Conservation (phyloP, 208 protist genomes). For the Leishmania lainsoni region DNA sequence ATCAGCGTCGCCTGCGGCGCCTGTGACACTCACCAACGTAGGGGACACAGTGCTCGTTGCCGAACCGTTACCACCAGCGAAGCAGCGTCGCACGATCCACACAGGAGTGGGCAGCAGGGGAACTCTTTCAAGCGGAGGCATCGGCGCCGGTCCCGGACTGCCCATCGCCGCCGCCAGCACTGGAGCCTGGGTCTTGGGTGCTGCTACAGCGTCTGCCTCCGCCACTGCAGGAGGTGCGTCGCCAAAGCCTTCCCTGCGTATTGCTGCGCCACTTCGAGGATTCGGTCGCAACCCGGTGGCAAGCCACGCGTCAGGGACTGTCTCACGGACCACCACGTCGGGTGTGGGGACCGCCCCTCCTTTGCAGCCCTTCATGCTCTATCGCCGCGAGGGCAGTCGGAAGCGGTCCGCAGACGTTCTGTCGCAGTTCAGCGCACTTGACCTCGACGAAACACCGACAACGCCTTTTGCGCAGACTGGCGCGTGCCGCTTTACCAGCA, state of each 20-base stretch:
- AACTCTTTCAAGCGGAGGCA: not conserved
- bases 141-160: not conserved
- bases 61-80: slow-evolving; percentile 41
- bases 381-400: slow-evolving; percentile 42
- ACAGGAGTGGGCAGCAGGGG: not conserved
- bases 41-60: slow-evolving; percentile 18
- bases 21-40: slow-evolving; percentile 28
- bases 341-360: not conserved
- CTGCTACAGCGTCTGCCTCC: not conserved
- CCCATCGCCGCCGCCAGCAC: not conserved
- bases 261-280: not conserved
- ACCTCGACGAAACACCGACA: slow-evolving; percentile 56
- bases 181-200: not conserved
- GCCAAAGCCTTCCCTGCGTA: slow-evolving; percentile 6
- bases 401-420: slow-evolving; percentile 66
- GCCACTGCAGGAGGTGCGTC: slow-evolving; percentile 1
- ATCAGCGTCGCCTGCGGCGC: not conserved
- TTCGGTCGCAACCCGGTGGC: not conserved
- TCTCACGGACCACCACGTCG: not conserved
- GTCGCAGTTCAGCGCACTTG: slow-evolving; percentile 74
- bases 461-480: slow-evolving; percentile 25
- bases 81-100: slow-evolving; percentile 70
- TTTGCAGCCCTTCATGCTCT: slow-evolving; percentile 32
- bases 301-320: not conserved
- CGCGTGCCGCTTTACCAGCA: slow-evolving; percentile 12